Evolutionary conservation across 2,329 filamentous ascomycete genomes (phyloP), one percentile per base, ranked within the genome.

Genomic region (Microdochium paspali): DNA sequence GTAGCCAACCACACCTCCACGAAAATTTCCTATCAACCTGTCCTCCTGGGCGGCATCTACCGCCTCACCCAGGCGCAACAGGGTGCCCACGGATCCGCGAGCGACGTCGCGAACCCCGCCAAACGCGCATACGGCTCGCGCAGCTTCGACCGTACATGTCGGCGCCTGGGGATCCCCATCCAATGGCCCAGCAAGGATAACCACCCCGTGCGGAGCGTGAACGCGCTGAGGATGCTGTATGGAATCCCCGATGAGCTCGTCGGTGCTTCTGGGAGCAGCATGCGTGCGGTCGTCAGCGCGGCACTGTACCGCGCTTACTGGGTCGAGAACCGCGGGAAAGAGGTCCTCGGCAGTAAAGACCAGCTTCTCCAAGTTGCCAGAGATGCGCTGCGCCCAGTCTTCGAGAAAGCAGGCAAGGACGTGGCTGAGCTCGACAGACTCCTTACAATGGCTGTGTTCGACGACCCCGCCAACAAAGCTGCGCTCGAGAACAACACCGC

Each of bases 1-100:
- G 24, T 50, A 23, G 46, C 48, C 10, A 30, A 40, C 15, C 48
- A 40, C 24, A 12, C 44, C 15, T 24, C 24, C 13, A 39, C 44
- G 3, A 46, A 35, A 13, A 30, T 49, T 18, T 13, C 44, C 15
- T 49, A 44, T 35, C 47, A 44, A 20, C 47, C 47, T 10, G 47
- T 49, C n/a, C 47, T 49, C 32, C 47, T 49, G 25, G 47, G 47
- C 25, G 47, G 35, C 44, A 49, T 49, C 35, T 49, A 49, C 45
- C 32, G 44, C 6, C 44, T 44, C 15, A 49, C 47, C 18, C 24
- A 30, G 47, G 47, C 47, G 23, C 47, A 44, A 25, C 47, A 49
- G 28, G 47, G 47, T n/a, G 47, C 47, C 23, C 13, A 46, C 13
- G 47, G 47, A 6, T 46, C 44, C 15, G 47, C 47, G n/a, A 49